Percentiles rank a stretch among this genome's conserved stretches.
These are phyloP conservation scores for Lactarius trivialis DNA, from an alignment of 768 basidiomycete genomes.

Conservation along the genomic window DNA sequence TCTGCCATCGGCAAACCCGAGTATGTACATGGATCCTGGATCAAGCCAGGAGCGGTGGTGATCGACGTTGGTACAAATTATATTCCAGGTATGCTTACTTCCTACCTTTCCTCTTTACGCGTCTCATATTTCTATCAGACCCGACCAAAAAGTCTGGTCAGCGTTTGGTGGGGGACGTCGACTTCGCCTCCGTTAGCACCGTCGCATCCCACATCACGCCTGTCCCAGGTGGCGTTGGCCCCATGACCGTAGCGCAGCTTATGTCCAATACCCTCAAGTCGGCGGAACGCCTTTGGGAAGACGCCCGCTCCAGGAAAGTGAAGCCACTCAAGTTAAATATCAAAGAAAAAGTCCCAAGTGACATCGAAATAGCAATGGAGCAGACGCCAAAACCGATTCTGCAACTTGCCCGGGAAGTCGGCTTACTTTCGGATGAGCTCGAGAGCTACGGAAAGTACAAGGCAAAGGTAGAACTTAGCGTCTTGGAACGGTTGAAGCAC, in stretches of 20 bases:
- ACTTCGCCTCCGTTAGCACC: slow-evolving; percentile 66
- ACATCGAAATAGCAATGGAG: slow-evolving; percentile 94
- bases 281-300: slow-evolving; percentile 75
- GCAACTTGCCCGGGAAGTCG: slow-evolving; percentile 82
- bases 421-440: slow-evolving; percentile 76
- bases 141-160: slow-evolving; percentile 89
- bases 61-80: slow-evolving; percentile 99
- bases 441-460: slow-evolving; percentile 96
- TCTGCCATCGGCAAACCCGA: slow-evolving; percentile 93
- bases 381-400: slow-evolving; percentile 88
- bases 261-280: slow-evolving; percentile 91
- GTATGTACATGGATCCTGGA: slow-evolving; percentile 88
- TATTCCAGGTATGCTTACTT: slow-evolving; percentile 55
- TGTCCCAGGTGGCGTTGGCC: slow-evolving; percentile 97
- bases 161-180: slow-evolving; percentile 93
- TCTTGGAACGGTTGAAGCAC: slow-evolving; percentile 77
- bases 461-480: slow-evolving; percentile 89
- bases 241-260: slow-evolving; percentile 99
- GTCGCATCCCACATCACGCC: slow-evolving; percentile 92
- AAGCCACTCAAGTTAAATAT: slow-evolving; percentile 76
- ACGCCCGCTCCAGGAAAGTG: slow-evolving; percentile 57
- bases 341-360: slow-evolving; percentile 83
- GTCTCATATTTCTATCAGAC: slow-evolving; percentile 37
- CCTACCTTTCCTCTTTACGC: slow-evolving; percentile 26
- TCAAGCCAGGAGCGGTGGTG: slow-evolving; percentile 91